phyloP scores from a whole-genome alignment of 2,329 filamentous ascomycete genomes.

The Cordyceps pruinosa region DNA sequence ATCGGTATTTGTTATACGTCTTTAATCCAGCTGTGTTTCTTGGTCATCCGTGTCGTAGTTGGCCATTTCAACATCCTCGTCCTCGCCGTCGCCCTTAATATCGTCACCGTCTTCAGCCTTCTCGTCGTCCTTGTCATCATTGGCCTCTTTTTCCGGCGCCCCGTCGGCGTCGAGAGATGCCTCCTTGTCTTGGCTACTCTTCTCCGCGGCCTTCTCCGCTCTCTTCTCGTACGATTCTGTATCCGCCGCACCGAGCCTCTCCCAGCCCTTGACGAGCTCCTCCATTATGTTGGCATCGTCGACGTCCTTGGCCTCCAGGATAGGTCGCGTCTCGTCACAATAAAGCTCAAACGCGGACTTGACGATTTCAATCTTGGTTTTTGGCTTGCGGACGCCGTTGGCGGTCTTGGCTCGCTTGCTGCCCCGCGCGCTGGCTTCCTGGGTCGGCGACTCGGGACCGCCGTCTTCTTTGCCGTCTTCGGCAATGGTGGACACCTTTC shows the following conservation, averaged over 20 bases:
- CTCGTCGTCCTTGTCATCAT: constrained; percentile 21
- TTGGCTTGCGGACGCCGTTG: constrained; percentile 36
- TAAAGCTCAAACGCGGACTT: constrained; percentile 46
- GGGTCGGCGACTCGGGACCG: constrained; percentile 5
- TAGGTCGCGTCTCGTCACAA: constrained; percentile 42
- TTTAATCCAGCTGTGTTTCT: constrained; percentile 25
- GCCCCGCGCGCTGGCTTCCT: constrained; percentile 1
- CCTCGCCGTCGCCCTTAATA: constrained; percentile 25
- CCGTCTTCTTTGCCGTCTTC: constrained; percentile 31
- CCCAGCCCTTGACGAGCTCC: constrained; percentile 49
- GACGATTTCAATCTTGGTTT: constrained; percentile 38
- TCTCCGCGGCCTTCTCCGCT: constrained; percentile 4
- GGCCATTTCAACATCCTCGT: constrained; percentile 45
- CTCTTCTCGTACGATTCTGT: constrained; percentile 43
- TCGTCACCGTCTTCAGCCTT: constrained; percentile 15
- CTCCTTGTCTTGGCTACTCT: constrained; percentile 22
- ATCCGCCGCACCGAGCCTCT: constrained; percentile 42
- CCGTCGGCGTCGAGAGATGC: constrained; percentile 7
- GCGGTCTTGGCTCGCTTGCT: constrained; percentile 26
- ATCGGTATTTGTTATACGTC: neutral
- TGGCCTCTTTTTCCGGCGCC: constrained; percentile 21
- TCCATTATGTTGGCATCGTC: constrained; percentile 41
- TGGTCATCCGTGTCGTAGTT: constrained; percentile 40
- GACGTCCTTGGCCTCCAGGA: constrained; percentile 38
- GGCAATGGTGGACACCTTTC: constrained; percentile 48